Conservation (phyloP, 2,329 filamentous ascomycete genomes). For the Arachnomyces sp. region DNA sequence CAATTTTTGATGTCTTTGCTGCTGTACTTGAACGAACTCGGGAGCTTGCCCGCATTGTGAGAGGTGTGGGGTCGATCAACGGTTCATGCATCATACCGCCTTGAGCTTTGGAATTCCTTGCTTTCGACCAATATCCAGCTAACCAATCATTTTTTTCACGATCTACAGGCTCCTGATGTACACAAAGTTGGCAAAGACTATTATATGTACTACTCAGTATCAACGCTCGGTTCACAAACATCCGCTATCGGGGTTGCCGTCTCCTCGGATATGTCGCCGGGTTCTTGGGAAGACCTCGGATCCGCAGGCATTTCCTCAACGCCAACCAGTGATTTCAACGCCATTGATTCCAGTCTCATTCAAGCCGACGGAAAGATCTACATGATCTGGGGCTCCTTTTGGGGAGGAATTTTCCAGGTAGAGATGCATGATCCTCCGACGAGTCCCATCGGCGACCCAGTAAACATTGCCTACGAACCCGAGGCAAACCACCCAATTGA, state of each 20-base stretch:
- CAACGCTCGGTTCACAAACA: conserved; percentile 52
- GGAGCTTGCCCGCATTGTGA: no score
- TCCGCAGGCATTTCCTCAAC: conserved; percentile 29
- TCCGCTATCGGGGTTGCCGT: conserved; percentile 56
- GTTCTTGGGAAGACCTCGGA: conserved; percentile 29
- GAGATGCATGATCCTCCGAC: conserved; percentile 35
- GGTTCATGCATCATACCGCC: neutral
- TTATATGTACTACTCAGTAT: conserved; percentile 62
- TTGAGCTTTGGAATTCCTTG: neutral
- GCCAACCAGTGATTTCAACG: conserved; percentile 45
- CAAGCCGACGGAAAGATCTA: conserved; percentile 36
- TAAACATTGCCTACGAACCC: conserved; percentile 49
- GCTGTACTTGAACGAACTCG: no score
- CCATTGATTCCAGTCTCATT: conserved; percentile 54
- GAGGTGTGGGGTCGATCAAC: neutral
- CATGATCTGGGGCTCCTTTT: conserved; percentile 63
- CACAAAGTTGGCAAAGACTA: conserved; percentile 51
- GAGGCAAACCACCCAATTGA: conserved; percentile 48
- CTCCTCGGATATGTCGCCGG: conserved; percentile 33
- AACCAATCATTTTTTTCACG: no score
- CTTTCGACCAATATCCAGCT: no score
- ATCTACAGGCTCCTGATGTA: conserved; percentile 55
- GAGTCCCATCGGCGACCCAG: conserved; percentile 23
- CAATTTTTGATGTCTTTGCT: neutral
- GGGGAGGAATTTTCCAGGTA: conserved; percentile 57